These are phyloP conservation scores for Paramecium primaurelia DNA, from an alignment of 73 alveolate genomes.

Conservation along the genomic window DNA sequence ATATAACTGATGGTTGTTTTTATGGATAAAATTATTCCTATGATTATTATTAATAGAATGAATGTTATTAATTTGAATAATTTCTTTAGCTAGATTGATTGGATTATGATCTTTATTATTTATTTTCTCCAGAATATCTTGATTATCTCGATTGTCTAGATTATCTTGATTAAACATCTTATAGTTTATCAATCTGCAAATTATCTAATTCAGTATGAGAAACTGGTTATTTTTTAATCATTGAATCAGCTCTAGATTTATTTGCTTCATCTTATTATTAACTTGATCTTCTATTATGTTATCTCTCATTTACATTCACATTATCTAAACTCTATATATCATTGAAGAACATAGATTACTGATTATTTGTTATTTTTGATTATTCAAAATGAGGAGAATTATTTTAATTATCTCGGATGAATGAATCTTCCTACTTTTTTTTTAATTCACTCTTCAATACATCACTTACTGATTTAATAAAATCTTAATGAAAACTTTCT, in stretches of 20 bases:
- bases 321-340: not conserved
- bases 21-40: not conserved
- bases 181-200: not conserved
- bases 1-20: not conserved
- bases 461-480: not conserved
- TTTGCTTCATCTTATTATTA: not conserved
- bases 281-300: not conserved
- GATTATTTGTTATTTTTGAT: not conserved
- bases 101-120: not conserved
- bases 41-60: not conserved
- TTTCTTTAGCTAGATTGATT: not conserved
- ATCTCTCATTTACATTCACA: not conserved
- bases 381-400: constrained; percentile 1
- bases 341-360: not conserved
- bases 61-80: not conserved
- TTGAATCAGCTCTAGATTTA: not conserved
- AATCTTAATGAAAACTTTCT: not conserved
- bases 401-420: not conserved
- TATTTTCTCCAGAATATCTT: not conserved
- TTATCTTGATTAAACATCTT: not conserved
- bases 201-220: constrained; percentile 10
- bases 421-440: not conserved
- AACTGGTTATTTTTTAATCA: not conserved
- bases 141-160: not conserved
- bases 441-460: not conserved